Evolutionary conservation across 495 filamentous ascomycete species (phyloP), one percentile per base, ranked within the genome.

Genomic region (Mytilinidion resinicola): DNA sequence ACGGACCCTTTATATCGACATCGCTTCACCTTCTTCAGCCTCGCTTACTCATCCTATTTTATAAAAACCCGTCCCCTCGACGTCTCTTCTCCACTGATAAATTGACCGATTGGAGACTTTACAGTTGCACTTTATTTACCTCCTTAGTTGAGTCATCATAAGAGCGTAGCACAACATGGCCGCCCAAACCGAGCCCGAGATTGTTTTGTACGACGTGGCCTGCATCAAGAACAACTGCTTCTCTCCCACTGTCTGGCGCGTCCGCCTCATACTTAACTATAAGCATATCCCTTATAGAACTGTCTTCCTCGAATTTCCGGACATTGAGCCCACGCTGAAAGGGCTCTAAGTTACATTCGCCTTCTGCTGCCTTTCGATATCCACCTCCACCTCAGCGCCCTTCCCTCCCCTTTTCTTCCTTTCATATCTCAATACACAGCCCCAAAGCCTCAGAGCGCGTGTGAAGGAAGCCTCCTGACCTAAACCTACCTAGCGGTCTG

Each of bases 251-350:
- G 72, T 72, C 48, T 77, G 72, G 71, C 71, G 73, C 41, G 74
- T 76, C 55, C 73, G 72, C 61, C 60, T 77, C 14, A 72, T 77
- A 66, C 72, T 76, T 25, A 76, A 76, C 56, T 75, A 74, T 54
- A 76, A 76, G 52, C 57, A 59, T 35, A 71, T 75, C 30, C 65
- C 70, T 33, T 75, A 76, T 58, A 61, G 41, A 35, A 72, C 69
- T 14, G 53, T 73, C 36, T 76, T 74, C 55, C 69, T 76, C 57
- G 73, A 74, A 53, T 72, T 76, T 63, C 71, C 72, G 12, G 74
- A 75, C 41, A 74, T 75, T 59, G 73, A 74, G 57, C 69, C 70
- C n/a, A 74, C 69, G 15, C 54, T 75, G 48, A 73, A 73, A 69
- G 67, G 33, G 30, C 67, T 73, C 71, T 73, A 43, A 70, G 73